Evolutionary conservation across 345 rosid genomes (phyloP), one percentile per base, ranked within the genome.

Genomic region (Gynandropsis gynandra): DNA sequence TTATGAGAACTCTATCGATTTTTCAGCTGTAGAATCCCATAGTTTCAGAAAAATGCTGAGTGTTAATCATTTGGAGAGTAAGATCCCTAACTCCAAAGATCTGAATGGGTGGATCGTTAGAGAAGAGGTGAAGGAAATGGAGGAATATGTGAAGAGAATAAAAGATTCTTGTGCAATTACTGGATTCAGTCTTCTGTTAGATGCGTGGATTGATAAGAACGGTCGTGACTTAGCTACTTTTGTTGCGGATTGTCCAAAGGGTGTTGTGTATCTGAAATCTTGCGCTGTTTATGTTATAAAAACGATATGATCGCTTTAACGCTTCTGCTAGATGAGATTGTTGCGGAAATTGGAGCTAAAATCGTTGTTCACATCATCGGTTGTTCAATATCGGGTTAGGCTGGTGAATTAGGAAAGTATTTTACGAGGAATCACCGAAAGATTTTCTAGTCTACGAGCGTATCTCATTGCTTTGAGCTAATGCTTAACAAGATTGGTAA

Each of bases 291-390:
- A 83, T 3, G 59, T 49, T 9, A 34, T 49, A 45, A 51, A 21
- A 31, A 35, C 33, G 35, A 74, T 52, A 14, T 8, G n/a, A n/a
- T n/a, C n/a, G n/a, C n/a, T n/a, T n/a, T n/a, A n/a, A n/a, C n/a
- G n/a, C n/a, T n/a, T n/a, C 42, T 82, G 32, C 11, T 85, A 11
- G 74, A 78, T 40, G 63, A 43, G 39, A 63, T 80, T 17, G 49
- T 73, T 45, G 46, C 53, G 8, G 74, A 78, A 50, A 72, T 73
- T 41, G 95, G 95, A 46, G 54, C 36, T 31, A 58, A 56, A 33
- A 76, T 80, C 44, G 72, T 73, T 11, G 56, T 79, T 66, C 95
- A 85, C 60, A 62, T 82, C 3, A 41, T 85, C 32, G 69, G 70
- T 4, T 62, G 46, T 52, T 76, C 87, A 42, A 53, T 76, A 10